phyloP scores from a whole-genome alignment of 805 yeast species.

The Novakomyces olei region DNA sequence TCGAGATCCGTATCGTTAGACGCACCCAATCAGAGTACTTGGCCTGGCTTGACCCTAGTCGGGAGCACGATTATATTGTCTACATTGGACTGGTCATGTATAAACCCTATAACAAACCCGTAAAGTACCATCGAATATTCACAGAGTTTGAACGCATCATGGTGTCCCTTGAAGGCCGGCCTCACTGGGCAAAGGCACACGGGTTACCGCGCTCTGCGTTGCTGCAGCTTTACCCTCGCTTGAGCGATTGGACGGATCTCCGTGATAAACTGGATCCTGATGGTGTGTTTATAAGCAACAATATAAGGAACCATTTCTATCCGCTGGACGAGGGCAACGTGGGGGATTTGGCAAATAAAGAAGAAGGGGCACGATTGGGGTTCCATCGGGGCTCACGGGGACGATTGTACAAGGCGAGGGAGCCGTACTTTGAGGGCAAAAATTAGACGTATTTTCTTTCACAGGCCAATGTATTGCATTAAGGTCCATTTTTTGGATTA shows the following conservation, averaged over 20 bases:
- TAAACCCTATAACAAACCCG: conserved; percentile 69
- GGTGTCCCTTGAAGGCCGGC: conserved; percentile 66
- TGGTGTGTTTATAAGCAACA: conserved; percentile 62
- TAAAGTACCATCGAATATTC: conserved; percentile 47
- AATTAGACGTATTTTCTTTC: too few relatives aligned
- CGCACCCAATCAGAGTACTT: conserved; percentile 22
- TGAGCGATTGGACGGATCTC: conserved; percentile 35
- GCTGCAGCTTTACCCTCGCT: conserved; percentile 62
- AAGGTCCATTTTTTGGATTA: too few relatives aligned
- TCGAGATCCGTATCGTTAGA: conserved; percentile 84
- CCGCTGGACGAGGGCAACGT: too few relatives aligned
- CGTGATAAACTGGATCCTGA: conserved; percentile 57
- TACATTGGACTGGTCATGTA: conserved; percentile 89
- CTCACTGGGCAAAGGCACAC: conserved; percentile 97
- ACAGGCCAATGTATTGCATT: too few relatives aligned
- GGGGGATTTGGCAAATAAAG: too few relatives aligned
- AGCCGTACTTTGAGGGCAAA: too few relatives aligned
- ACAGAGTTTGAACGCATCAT: conserved; percentile 58
- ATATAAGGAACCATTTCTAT: too few relatives aligned
- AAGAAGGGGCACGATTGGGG: too few relatives aligned
- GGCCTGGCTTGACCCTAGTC: conserved; percentile 5
- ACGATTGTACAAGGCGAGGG: too few relatives aligned
- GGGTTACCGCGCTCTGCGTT: conserved; percentile 50
- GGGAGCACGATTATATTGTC: conserved; percentile 6
- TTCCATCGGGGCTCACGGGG: too few relatives aligned